A percentile compares a stretch with the other conserved stretches of the same genome.
Evolutionary conservation across 257 asterid species (phyloP).

Genomic region (Solanum tarapatanum): DNA sequence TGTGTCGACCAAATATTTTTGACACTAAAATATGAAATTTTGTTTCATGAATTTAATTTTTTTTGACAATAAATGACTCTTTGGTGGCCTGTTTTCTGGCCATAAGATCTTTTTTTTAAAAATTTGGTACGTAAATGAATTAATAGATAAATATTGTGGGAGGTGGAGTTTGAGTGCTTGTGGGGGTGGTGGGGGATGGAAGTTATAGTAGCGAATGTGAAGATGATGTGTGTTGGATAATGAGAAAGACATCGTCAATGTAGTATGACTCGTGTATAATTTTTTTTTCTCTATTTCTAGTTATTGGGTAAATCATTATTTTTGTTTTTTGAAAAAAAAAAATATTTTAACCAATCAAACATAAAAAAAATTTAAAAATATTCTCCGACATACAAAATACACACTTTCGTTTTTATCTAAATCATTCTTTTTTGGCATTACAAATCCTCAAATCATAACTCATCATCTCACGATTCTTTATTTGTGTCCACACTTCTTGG

Average conservation of each 20-base stretch:
- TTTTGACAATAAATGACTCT: neutral
- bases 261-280: neutral
- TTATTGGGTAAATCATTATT: neutral
- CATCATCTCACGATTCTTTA: neutral
- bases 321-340: neutral
- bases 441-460: neutral
- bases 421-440: no score
- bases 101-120: neutral
- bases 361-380: neutral
- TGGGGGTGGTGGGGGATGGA: neutral
- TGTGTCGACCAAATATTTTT: neutral
- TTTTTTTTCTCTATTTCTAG: neutral
- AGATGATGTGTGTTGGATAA: neutral
- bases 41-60: neutral
- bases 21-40: neutral
- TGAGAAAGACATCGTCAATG: neutral
- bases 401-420: no score
- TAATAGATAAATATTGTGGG: neutral
- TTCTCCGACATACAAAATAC: neutral
- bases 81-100: neutral
- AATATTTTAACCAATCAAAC: neutral
- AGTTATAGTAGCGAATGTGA: neutral
- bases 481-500: no score
- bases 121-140: no score
- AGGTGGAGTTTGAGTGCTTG: neutral